Conservation (phyloP, 345 rosid genomes). For the Hibiscus trionum region DNA sequence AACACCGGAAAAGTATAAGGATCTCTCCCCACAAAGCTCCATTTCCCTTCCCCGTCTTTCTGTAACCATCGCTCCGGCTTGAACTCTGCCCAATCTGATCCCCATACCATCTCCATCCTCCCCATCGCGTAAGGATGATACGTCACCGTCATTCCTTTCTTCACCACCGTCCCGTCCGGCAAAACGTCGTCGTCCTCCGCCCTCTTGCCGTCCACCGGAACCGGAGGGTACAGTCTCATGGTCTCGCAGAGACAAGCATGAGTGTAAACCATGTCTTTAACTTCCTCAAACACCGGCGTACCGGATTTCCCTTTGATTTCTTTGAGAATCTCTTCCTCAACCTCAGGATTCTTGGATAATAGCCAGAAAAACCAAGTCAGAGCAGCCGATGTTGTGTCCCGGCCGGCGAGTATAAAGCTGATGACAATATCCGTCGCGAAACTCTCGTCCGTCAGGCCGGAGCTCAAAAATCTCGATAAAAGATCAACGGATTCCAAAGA, state of each 20-base stretch:
- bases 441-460: slow-evolving; percentile 38
- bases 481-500: slow-evolving; percentile 31
- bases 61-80: slow-evolving; percentile 43
- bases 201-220: slow-evolving; percentile 32
- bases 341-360: slow-evolving; percentile 20
- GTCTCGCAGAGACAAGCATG: slow-evolving; percentile 47
- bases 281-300: slow-evolving; percentile 22
- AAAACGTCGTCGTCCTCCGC: slow-evolving; percentile 28
- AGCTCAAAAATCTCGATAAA: slow-evolving; percentile 40
- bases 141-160: slow-evolving; percentile 28
- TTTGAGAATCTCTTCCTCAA: slow-evolving; percentile 24
- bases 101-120: slow-evolving; percentile 40
- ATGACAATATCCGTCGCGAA: slow-evolving; percentile 45
- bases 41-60: slow-evolving; percentile 28
- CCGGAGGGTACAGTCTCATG: slow-evolving; percentile 63
- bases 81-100: slow-evolving; percentile 37
- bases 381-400: slow-evolving; percentile 56
- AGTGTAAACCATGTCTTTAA: slow-evolving; percentile 48
- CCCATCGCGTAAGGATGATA: slow-evolving; percentile 53
- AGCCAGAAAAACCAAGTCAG: slow-evolving; percentile 62
- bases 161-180: slow-evolving; percentile 48
- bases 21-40: slow-evolving; percentile 36
- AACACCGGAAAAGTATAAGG: slow-evolving; percentile 34
- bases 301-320: slow-evolving; percentile 32
- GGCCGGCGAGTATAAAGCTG: slow-evolving; percentile 50